Percentiles rank a stretch among this genome's conserved stretches.
phyloP scores from a whole-genome alignment of 1,139 yeast genomes.

The Candida smagusa region DNA sequence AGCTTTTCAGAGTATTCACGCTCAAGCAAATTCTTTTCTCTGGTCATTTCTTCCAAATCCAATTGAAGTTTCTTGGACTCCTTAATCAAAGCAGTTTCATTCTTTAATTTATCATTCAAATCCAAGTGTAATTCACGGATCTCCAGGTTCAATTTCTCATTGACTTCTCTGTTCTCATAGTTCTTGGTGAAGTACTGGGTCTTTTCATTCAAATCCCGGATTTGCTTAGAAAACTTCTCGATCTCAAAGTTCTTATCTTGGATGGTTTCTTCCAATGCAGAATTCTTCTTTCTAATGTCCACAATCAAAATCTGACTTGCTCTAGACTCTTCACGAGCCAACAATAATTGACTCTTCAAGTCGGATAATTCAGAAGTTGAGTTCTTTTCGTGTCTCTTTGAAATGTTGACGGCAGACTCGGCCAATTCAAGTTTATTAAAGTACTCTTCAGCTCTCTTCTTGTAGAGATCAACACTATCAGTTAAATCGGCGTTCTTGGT shows the following conservation, averaged over 20 bases:
- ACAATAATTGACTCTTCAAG: conserved; percentile 47
- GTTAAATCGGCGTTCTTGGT: conserved; percentile 52
- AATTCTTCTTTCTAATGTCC: conserved; percentile 52
- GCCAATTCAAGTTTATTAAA: conserved; percentile 73
- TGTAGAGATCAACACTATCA: conserved; percentile 59
- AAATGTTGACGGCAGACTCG: conserved; percentile 66
- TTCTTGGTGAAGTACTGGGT: conserved; percentile 51
- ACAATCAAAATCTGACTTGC: conserved; percentile 57
- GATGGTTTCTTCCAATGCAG: conserved; percentile 54
- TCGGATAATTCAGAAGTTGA: conserved; percentile 58
- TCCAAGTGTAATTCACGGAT: conserved; percentile 58
- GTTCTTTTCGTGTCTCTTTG: conserved; percentile 58
- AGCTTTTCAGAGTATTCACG: conserved; percentile 49
- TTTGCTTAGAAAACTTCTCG: conserved; percentile 46
- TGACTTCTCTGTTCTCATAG: conserved; percentile 39
- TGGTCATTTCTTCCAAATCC: conserved; percentile 55
- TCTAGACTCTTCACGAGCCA: conserved; percentile 57
- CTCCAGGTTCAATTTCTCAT: conserved; percentile 52
- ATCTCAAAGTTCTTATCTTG: conserved; percentile 60
- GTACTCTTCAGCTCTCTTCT: conserved; percentile 72
- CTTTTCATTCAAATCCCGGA: conserved; percentile 46
- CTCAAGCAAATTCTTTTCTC: conserved; percentile 48
- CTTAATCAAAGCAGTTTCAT: conserved; percentile 63
- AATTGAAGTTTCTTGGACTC: conserved; percentile 60
- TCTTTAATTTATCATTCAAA: conserved; percentile 52